A percentile compares a stretch with the other conserved stretches of the same genome.
Conservation (phyloP, 176 grass and related monocot species). For the Otatea glauca region DNA sequence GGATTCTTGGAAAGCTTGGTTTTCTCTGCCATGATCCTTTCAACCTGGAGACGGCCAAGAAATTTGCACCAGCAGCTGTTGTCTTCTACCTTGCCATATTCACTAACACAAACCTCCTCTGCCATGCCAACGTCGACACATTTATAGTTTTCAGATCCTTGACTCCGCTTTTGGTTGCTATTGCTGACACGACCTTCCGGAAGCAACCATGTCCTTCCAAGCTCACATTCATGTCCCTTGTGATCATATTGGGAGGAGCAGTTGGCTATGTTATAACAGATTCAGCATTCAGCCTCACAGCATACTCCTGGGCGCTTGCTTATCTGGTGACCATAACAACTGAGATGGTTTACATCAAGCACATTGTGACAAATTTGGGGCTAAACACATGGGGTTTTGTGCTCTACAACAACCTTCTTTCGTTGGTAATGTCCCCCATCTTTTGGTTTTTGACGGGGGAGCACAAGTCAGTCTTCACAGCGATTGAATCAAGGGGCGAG, state of each 20-base stretch:
- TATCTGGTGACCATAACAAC: slow-evolving; percentile 84
- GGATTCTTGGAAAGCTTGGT: slow-evolving; percentile 73
- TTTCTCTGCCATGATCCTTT: slow-evolving; percentile 73
- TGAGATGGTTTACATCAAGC: slow-evolving; percentile 95
- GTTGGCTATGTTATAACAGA: slow-evolving; percentile 85
- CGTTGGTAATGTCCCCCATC: slow-evolving; percentile 65
- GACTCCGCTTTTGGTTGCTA: slow-evolving; percentile 81
- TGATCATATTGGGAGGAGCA: slow-evolving; percentile 73
- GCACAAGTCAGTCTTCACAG: slow-evolving; percentile 46
- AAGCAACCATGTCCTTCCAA: slow-evolving; percentile 81
- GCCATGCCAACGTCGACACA: slow-evolving; percentile 83
- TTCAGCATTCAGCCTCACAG: slow-evolving; percentile 74
- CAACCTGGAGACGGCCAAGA: slow-evolving; percentile 77
- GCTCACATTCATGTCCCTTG: slow-evolving; percentile 81
- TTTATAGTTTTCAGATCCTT: slow-evolving; percentile 88
- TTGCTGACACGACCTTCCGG: slow-evolving; percentile 76
- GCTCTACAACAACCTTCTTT: slow-evolving; percentile 78
- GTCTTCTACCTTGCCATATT: slow-evolving; percentile 95
- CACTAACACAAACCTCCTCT: slow-evolving; percentile 86
- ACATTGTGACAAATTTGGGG: slow-evolving; percentile 71
- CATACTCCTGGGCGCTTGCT: slow-evolving; percentile 81
- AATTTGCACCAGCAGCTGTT: slow-evolving; percentile 68
- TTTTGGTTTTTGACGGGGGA: slow-evolving; percentile 86
- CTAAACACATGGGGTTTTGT: slow-evolving; percentile 92
- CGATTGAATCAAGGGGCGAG: slow-evolving; percentile 38